Percentiles rank a stretch among this genome's conserved stretches.
Conservation (phyloP, 2,329 filamentous ascomycete species). For the Fusarium aywerte region DNA sequence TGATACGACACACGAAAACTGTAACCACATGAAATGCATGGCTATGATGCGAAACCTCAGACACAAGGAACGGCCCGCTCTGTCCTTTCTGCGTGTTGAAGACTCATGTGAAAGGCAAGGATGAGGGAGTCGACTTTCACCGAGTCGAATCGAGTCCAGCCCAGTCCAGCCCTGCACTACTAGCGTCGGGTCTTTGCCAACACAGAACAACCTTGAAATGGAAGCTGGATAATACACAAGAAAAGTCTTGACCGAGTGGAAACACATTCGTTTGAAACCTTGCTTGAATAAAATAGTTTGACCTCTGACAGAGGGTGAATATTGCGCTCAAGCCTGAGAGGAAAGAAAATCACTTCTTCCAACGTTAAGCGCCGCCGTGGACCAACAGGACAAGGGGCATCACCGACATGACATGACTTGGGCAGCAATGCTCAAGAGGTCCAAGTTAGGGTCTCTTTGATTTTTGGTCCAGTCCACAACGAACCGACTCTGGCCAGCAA, state of each 20-base stretch:
- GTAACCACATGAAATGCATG: conserved; percentile 4
- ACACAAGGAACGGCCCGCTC: conserved; percentile 37
- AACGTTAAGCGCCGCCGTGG: conserved; percentile 40
- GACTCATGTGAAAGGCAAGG: conserved; percentile 20
- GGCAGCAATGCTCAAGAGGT: conserved; percentile 36
- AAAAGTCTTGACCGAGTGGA: conserved; percentile 18
- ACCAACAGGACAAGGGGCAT: conserved; percentile 34
- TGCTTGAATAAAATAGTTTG: conserved; percentile 5
- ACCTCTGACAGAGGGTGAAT: background rate
- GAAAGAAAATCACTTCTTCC: conserved; percentile 9
- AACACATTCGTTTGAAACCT: conserved; percentile 13
- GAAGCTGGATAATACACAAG: conserved; percentile 10
- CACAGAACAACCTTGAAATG: conserved; percentile 29
- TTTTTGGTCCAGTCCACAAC: conserved; percentile 16
- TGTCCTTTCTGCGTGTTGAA: conserved; percentile 6
- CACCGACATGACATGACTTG: conserved; percentile 31
- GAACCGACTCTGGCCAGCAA: conserved; percentile 13
- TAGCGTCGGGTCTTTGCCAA: conserved; percentile 31
- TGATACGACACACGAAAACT: background rate
- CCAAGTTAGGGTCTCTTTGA: conserved; percentile 4
- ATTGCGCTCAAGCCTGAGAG: background rate
- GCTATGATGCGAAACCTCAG: conserved; percentile 10
- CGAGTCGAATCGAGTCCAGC: conserved; percentile 13
- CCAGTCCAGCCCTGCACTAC: conserved; percentile 7
- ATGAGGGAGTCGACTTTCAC: background rate